These are phyloP conservation scores for Sporothrix euskadiensis DNA, from an alignment of 2,329 filamentous ascomycete genomes.

Conservation along the genomic window DNA sequence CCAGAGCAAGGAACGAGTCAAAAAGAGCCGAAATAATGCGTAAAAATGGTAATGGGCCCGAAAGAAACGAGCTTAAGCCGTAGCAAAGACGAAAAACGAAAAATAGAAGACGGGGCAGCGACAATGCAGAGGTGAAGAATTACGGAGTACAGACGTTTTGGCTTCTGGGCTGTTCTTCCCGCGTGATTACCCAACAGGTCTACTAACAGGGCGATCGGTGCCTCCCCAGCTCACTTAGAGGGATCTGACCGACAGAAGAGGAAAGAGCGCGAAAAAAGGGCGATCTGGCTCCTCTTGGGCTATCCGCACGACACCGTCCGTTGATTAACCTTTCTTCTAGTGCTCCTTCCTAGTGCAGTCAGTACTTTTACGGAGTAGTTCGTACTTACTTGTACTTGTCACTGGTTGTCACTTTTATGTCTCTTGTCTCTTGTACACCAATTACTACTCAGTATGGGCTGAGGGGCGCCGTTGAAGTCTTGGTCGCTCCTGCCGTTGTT, in stretches of 20 bases:
- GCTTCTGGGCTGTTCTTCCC: conserved; percentile 3
- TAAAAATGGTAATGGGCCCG: neutral
- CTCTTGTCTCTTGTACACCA: neutral
- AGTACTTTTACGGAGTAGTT: conserved; percentile 6
- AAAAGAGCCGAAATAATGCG: neutral
- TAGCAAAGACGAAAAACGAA: neutral
- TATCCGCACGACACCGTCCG: neutral
- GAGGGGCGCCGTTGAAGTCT: neutral
- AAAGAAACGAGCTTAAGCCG: neutral
- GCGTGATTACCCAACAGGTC: neutral
- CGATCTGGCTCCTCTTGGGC: neutral
- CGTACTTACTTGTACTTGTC: neutral
- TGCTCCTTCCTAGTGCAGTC: neutral
- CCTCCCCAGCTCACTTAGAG: conserved; percentile 8
- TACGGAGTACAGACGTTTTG: neutral
- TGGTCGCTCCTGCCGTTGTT: neutral
- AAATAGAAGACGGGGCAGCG: neutral
- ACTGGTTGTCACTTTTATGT: neutral
- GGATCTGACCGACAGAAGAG: conserved; percentile 9
- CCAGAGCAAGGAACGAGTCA: neutral
- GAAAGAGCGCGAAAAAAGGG: conserved; percentile 3
- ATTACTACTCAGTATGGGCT: too few species aligned
- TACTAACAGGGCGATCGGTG: conserved; percentile 14
- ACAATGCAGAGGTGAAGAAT: neutral
- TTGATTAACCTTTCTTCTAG: conserved; percentile 10